Base-by-base conservation (phyloP, 2,329 filamentous ascomycete species). In the Trichoderma cornu-damae region DNA sequence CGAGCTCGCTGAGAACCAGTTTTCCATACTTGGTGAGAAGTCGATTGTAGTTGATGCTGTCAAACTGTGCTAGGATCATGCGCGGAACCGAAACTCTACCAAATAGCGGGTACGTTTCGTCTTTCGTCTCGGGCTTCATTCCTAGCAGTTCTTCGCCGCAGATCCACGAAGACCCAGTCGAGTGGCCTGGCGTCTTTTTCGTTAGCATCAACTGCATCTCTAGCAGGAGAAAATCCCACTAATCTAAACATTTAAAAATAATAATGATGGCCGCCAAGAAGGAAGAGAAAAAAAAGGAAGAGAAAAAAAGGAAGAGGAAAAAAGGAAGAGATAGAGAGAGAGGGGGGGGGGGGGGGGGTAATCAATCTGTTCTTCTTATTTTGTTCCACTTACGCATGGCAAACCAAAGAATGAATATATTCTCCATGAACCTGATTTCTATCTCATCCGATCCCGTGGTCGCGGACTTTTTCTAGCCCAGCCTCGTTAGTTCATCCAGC, bases 371-470 rank as follows among this genome's bases (percentile, higher is more conserved):
- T n/a, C n/a, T n/a, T n/a, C n/a, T n/a, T n/a, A n/a, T n/a, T n/a
- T n/a, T n/a, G n/a, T 9, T 26, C 12, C 2, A 70, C 78, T 64
- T 63, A 81, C 79, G 69, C 9, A 73, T 73, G 3, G 74, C 74
- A 61, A 79, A 77, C 74, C 77, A 78, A 1, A 81, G 61, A 5
- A 66, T 64, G 20, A 80, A 74, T 3, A 77, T 68, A 8, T 72
- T 71, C 1, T 60, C 57, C n/a, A 81, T 57, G 3, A 80, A 70
- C 1, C 62, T 58, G 16, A 68, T 66, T 54, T 26, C 68, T 66
- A 34, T 75, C 70, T 12, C 63, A 59, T 18, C 64, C 59, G 2
- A 67, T 57, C 3, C 38, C 16, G 44, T 48, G 18, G n/a, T 8
- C 2, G 12, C 5, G 2, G 20, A n/a, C 7, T 47, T 56, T 7